Evolutionary conservation across 148 eudicot species (phyloP), one percentile per base, ranked within the genome.

Genomic region (Fagopyrum homotropicum): DNA sequence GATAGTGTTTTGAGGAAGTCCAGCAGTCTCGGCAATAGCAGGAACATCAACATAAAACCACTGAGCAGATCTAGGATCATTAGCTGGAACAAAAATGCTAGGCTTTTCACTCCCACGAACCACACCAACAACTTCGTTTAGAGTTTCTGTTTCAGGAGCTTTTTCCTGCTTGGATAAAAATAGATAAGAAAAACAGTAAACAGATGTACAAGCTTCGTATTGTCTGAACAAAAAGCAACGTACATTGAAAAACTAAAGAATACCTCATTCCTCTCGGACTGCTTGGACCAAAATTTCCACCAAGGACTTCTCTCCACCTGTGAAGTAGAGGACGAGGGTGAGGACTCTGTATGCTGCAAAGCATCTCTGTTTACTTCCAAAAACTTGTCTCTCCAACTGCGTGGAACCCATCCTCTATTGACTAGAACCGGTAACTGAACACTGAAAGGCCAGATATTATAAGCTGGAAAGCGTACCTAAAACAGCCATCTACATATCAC

Each of bases 41-140:
- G 96, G 91, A 78, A 95, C 93, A 82, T 95, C 98, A 81, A 95
- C 93, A 85, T 85, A 90, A 82, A 95, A 95, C 98, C 97, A 95
- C 72, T 95, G 96, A 49, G 75, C 80, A 40, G 90, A 83, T 74
- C 76, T 74, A 7, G 97, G 93, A 80, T 90, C 97, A 80, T 95
- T 95, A 63, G 85, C 89, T 61, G 98, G 98, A 72, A 92, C 97
- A 84, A 92, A 95, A 73, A 90, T 90, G 83, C 92, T 95, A 10
- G 97, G 98, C 76, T 89, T 95, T 86, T 95, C 98, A 80, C 97
- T 90, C 61, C 92, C 96, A 77, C 98, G 96, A 81, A 90, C 74
- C 48, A 95, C 97, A 70, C 98, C 97, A 16, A 86, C 80, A 78
- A 95, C 90, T 90, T 92, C 90, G 6, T 14, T 66, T 43, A 82